Base-by-base conservation (phyloP, 164 flowering plant species). In the Nymphaea colorata region DNA sequence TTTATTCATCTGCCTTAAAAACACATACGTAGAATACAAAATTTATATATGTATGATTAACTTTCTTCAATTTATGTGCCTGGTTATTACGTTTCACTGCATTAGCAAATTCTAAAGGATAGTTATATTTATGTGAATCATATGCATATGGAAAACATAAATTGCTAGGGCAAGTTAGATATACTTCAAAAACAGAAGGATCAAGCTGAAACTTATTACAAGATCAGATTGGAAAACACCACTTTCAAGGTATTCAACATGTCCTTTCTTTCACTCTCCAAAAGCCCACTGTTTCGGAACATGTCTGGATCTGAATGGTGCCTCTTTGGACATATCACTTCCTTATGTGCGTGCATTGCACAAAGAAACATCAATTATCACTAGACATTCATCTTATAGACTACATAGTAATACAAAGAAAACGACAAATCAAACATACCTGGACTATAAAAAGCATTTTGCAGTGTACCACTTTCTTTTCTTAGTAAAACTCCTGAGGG, bases 371-470 rank as follows among this genome's bases (percentile, higher is more conserved):
- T 47, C n/a, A n/a, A n/a, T n/a, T n/a, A n/a, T n/a, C n/a, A n/a
- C n/a, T n/a, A n/a, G n/a, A n/a, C n/a, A n/a, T n/a, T n/a, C n/a
- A n/a, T n/a, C n/a, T n/a, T n/a, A n/a, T n/a, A n/a, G n/a, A n/a
- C n/a, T n/a, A n/a, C n/a, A n/a, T n/a, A n/a, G n/a, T n/a, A n/a
- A n/a, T n/a, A n/a, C n/a, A n/a, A n/a, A n/a, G n/a, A n/a, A n/a
- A 47, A 47, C 10, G 11, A 12, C 6, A 47, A 12, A 47, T 12
- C 2, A 61, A 75, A 81, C 85, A 62, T 45, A 94, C 98, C 98
- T 94, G 91, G 53, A 95, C 99, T 97, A 95, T 95, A 45, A 95
- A 90, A 81, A 95, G 98, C 99, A 95, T 92, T 81, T 95, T 98
- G 76, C 99, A 95, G 95, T 36, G 99, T 95, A 44, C 99, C 99